A percentile compares a stretch with the other conserved stretches of the same genome.
phyloP scores from a whole-genome alignment of 2,329 filamentous ascomycete genomes.

The Sarocladium strictum region DNA sequence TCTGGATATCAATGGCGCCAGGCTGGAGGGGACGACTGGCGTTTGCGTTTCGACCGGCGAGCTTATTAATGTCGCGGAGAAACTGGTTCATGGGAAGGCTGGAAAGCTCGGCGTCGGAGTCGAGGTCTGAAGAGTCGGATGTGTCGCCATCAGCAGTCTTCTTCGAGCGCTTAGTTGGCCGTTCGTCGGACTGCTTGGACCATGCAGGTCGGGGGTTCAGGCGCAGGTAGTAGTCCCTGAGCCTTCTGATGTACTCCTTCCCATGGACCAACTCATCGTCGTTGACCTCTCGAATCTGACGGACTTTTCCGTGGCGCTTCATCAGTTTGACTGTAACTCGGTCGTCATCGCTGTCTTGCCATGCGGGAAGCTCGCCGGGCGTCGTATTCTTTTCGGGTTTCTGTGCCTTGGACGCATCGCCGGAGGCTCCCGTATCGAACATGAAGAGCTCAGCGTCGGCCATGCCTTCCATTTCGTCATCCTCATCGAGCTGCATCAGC shows the following conservation, averaged over 20 bases:
- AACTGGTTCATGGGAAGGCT: slow-evolving; percentile 74
- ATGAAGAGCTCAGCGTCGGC: slow-evolving; percentile 83
- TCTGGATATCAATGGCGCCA: slow-evolving; percentile 85
- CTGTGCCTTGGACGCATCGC: slow-evolving; percentile 23
- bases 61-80: slow-evolving; percentile 65
- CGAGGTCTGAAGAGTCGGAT: slow-evolving; percentile 48
- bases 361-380: slow-evolving; percentile 52
- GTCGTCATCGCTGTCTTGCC: slow-evolving; percentile 97
- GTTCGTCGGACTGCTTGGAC: slow-evolving; percentile 46
- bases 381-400: slow-evolving; percentile 18
- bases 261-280: slow-evolving; percentile 82
- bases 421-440: slow-evolving; percentile 60
- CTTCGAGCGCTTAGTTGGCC: slow-evolving; percentile 40
- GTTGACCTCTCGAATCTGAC: slow-evolving; percentile 77
- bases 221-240: slow-evolving; percentile 69
- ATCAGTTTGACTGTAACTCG: slow-evolving; percentile 77
- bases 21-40: slow-evolving; percentile 72
- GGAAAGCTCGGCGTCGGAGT: slow-evolving; percentile 55
- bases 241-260: slow-evolving; percentile 72
- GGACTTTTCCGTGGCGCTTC: slow-evolving; percentile 58
- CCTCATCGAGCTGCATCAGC: slow-evolving; percentile 30
- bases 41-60: slow-evolving; percentile 48
- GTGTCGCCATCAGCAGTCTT: slow-evolving; percentile 13
- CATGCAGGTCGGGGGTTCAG: slow-evolving; percentile 56
- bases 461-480: slow-evolving; percentile 48